phyloP scores from a whole-genome alignment of 2,329 filamentous ascomycete genomes.

The Malbranchea zuffiana region DNA sequence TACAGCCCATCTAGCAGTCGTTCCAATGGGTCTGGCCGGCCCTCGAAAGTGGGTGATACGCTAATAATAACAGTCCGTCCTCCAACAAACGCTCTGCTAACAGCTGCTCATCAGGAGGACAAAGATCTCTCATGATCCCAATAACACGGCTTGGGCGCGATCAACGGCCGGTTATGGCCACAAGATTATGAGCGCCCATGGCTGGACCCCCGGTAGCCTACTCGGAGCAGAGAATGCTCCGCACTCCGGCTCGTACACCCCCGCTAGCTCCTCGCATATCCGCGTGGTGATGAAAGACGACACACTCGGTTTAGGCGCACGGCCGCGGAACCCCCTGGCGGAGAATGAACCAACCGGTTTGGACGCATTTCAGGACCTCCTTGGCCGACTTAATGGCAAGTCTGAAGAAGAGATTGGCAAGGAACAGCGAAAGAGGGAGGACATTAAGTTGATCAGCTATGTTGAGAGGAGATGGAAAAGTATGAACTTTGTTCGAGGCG shows the following conservation, averaged over 20 bases:
- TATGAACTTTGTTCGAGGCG: slow-evolving; percentile 82
- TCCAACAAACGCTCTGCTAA: neutral
- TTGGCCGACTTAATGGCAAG: slow-evolving; percentile 84
- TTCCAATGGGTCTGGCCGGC: slow-evolving; percentile 56
- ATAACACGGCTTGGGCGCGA: slow-evolving; percentile 87
- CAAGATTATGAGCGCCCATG: slow-evolving; percentile 74
- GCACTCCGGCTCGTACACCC: slow-evolving; percentile 65
- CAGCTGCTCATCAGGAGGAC: slow-evolving; percentile 35
- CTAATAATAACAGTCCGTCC: neutral
- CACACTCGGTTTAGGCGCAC: slow-evolving; percentile 78
- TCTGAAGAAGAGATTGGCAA: slow-evolving; percentile 59
- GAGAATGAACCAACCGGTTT: slow-evolving; percentile 71
- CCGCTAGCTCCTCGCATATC: slow-evolving; percentile 75
- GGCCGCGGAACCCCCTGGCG: slow-evolving; percentile 53
- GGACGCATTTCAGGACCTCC: slow-evolving; percentile 71
- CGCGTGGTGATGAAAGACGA: slow-evolving; percentile 80
- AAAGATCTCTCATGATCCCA: slow-evolving; percentile 82
- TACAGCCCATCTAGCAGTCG: slow-evolving; percentile 1
- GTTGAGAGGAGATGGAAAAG: slow-evolving; percentile 64
- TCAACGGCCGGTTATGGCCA: slow-evolving; percentile 78
- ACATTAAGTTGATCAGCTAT: slow-evolving; percentile 62
- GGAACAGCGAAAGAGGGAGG: slow-evolving; percentile 57
- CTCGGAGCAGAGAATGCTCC: slow-evolving; percentile 67
- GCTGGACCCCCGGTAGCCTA: slow-evolving; percentile 77
- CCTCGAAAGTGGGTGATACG: slow-evolving; percentile 49